Evolutionary conservation across 768 basidiomycete species (phyloP).

Genomic region (Serendipita sp.): DNA sequence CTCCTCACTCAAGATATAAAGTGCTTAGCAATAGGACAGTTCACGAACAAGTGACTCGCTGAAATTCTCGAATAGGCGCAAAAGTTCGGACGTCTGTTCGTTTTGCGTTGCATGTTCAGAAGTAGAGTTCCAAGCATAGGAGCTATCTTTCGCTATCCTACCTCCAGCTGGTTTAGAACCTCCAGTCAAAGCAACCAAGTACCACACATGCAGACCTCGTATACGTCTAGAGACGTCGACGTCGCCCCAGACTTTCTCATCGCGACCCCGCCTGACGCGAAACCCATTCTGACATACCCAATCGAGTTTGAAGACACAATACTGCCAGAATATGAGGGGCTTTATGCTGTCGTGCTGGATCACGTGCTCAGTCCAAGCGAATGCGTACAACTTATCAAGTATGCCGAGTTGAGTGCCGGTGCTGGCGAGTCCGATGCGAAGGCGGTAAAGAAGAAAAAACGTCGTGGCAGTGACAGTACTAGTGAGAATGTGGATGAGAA

Average conservation of each 20-base stretch:
- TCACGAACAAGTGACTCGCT: too few species aligned
- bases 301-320: not conserved
- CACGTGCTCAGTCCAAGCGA: slow-evolving; percentile 7
- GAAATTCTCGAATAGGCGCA: too few species aligned
- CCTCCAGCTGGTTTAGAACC: too few species aligned
- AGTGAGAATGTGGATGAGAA: not conserved
- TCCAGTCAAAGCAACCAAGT: too few species aligned
- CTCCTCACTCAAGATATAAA: too few species aligned
- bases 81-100: too few species aligned
- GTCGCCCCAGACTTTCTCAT: not conserved
- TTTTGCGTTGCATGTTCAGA: too few species aligned
- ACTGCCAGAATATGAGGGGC: not conserved
- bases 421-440: not conserved
- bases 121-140: too few species aligned
- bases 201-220: not conserved
- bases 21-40: too few species aligned
- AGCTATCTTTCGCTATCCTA: too few species aligned
- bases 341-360: slow-evolving; percentile 7
- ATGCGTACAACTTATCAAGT: slow-evolving; percentile 4
- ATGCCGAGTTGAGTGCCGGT: slow-evolving; percentile 2
- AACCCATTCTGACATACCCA: not conserved
- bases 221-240: not conserved
- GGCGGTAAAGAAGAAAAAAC: not conserved
- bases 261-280: not conserved
- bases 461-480: not conserved